A percentile compares a stretch with the other conserved stretches of the same genome.
These are phyloP conservation scores for Termitomyces sp. DNA, from an alignment of 768 basidiomycete species.

Conservation along the genomic window DNA sequence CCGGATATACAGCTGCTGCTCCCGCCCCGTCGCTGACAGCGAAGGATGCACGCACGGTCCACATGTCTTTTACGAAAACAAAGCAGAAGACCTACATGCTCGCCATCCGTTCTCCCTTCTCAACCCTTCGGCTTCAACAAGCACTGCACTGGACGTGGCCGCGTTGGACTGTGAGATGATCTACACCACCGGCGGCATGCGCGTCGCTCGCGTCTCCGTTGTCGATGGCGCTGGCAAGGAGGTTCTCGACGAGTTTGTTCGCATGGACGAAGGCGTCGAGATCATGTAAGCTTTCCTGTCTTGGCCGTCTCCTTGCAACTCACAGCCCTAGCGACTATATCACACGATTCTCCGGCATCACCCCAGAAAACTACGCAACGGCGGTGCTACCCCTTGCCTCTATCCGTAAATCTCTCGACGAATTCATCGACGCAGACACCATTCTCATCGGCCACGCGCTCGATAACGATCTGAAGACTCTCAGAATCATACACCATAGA, in stretches of 20 bases:
- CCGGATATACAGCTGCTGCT: slow-evolving; percentile 77
- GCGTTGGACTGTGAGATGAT: slow-evolving; percentile 98
- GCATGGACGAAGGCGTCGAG: slow-evolving; percentile 76
- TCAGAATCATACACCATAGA: slow-evolving; percentile 80
- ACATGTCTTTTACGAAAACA: slow-evolving; percentile 88
- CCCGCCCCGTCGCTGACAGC: slow-evolving; percentile 45
- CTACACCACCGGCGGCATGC: slow-evolving; percentile 89
- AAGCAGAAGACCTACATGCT: slow-evolving; percentile 58
- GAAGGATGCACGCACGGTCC: slow-evolving; percentile 74
- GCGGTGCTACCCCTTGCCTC: slow-evolving; percentile 65
- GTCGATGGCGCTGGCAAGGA: slow-evolving; percentile 70
- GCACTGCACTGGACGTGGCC: slow-evolving; percentile 60
- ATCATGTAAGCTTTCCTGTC: slow-evolving; percentile 64
- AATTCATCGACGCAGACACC: slow-evolving; percentile 71
- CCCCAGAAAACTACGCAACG: slow-evolving; percentile 44
- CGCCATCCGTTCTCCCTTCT: slow-evolving; percentile 68
- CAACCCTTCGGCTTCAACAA: slow-evolving; percentile 15
- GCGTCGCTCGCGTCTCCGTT: slow-evolving; percentile 86
- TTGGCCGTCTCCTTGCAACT: background rate
- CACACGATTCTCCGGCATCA: slow-evolving; percentile 86
- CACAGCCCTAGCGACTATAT: slow-evolving; percentile 68
- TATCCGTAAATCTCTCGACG: slow-evolving; percentile 63
- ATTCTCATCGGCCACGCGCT: slow-evolving; percentile 88
- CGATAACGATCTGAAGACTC: slow-evolving; percentile 90
- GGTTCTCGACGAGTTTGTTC: slow-evolving; percentile 79